Percentiles rank a stretch among this genome's conserved stretches.
Conservation (phyloP, 805 yeast species). For the Schwanniomyces vanrijiae region DNA sequence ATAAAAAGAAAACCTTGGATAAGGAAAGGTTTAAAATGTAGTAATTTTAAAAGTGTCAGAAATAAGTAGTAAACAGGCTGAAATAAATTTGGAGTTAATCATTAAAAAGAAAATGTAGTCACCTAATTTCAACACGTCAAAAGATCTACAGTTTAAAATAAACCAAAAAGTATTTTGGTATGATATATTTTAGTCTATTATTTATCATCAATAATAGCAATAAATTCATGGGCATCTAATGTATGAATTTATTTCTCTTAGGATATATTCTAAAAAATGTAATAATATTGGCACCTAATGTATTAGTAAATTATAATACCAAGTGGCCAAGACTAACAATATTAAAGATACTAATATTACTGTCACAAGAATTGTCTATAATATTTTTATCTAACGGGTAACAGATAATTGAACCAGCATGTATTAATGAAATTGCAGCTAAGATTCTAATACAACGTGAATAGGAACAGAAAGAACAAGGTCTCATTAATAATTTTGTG, state of each 20-base stretch:
- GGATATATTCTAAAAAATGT: constrained; percentile 53
- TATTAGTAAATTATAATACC: constrained; percentile 59
- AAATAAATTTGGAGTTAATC: constrained; percentile 25
- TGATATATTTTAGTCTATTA: constrained; percentile 22
- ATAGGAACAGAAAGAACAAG: constrained; percentile 48
- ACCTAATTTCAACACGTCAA: constrained; percentile 50
- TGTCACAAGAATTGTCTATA: constrained; percentile 24
- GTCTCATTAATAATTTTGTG: constrained; percentile 44
- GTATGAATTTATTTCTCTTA: constrained; percentile 54
- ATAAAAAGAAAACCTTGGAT: constrained; percentile 29
- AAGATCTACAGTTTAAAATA: constrained; percentile 53
- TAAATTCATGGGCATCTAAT: constrained; percentile 55
- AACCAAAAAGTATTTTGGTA: constrained; percentile 49
- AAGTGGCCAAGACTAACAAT: constrained; percentile 70
- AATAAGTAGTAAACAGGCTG: constrained; percentile 28
- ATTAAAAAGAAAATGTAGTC: constrained; percentile 41
- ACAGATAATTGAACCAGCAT: constrained; percentile 57
- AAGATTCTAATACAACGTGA: constrained; percentile 45
- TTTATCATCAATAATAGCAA: constrained; percentile 45
- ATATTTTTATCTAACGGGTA: constrained; percentile 51
- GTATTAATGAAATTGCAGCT: constrained; percentile 52
- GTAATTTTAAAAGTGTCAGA: constrained; percentile 20
- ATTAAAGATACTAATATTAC: constrained; percentile 59
- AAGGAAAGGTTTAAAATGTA: constrained; percentile 27
- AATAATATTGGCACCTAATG: constrained; percentile 61